Evolutionary conservation across 1,139 yeast species (phyloP).

Genomic region (Geotrichum fermentans): DNA sequence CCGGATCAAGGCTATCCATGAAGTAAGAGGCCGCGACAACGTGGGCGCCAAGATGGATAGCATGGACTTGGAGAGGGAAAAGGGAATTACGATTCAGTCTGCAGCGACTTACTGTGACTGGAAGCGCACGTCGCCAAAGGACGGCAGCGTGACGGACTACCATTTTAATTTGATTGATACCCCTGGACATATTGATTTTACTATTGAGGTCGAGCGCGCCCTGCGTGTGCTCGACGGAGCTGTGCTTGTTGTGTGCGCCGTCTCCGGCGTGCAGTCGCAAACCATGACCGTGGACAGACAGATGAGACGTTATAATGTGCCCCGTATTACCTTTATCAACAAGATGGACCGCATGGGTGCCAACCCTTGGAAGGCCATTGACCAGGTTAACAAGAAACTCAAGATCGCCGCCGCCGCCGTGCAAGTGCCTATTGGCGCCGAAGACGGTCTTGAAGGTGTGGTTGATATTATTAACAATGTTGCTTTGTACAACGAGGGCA

Average conservation of each 20-base stretch:
- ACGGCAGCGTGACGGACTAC: slow-evolving; percentile 46
- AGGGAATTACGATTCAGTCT: slow-evolving; percentile 96
- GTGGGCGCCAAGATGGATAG: slow-evolving; percentile 99
- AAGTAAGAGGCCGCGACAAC: slow-evolving; percentile 94
- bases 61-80: slow-evolving; percentile 95
- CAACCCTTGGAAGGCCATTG: slow-evolving; percentile 91
- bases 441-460: slow-evolving; percentile 75
- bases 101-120: slow-evolving; percentile 98
- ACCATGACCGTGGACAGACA: slow-evolving; percentile 98
- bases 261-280: slow-evolving; percentile 96
- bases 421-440: slow-evolving; percentile 96
- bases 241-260: slow-evolving; percentile 95
- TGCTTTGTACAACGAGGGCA: slow-evolving; percentile 84
- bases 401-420: slow-evolving; percentile 95
- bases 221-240: slow-evolving; percentile 96
- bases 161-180: slow-evolving; percentile 95
- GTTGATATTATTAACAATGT: slow-evolving; percentile 86
- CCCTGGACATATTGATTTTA: slow-evolving; percentile 97
- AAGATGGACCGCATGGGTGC: slow-evolving; percentile 99
- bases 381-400: slow-evolving; percentile 79
- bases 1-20: slow-evolving; percentile 94
- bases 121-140: slow-evolving; percentile 50
- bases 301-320: slow-evolving; percentile 97
- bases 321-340: slow-evolving; percentile 90
- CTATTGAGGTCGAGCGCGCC: slow-evolving; percentile 97